A percentile compares a stretch with the other conserved stretches of the same genome.
These are phyloP conservation scores for Trichoderma sp. DNA, from an alignment of 2,329 filamentous ascomycete species.

Conservation along the genomic window DNA sequence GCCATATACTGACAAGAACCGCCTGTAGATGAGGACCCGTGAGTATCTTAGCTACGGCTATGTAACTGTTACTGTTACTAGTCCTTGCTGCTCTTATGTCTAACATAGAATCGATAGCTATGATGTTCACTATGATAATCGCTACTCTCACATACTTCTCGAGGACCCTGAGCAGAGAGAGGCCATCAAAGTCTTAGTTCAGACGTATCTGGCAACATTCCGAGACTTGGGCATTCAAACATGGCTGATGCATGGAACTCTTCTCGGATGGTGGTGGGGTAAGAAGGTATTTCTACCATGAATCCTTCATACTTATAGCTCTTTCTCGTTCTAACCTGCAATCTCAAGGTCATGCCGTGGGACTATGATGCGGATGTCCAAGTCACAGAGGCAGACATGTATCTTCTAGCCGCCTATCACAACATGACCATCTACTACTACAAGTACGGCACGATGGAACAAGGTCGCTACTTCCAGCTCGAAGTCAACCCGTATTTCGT, in stretches of 20 bases:
- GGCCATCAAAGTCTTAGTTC: constrained; percentile 64
- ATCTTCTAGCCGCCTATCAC: constrained; percentile 62
- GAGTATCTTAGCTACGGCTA: not conserved
- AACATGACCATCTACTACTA: constrained; percentile 57
- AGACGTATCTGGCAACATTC: constrained; percentile 70
- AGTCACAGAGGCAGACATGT: constrained; percentile 64
- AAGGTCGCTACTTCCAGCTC: constrained; percentile 47
- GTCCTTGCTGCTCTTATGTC: not conserved
- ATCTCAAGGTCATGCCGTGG: constrained; percentile 65
- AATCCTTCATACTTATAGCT: not conserved
- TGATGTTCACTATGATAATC: constrained; percentile 37
- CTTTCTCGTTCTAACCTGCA: not conserved
- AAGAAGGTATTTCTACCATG: constrained; percentile 38
- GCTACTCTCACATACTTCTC: constrained; percentile 42
- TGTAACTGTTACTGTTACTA: not conserved
- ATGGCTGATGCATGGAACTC: constrained; percentile 82
- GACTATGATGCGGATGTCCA: constrained; percentile 77
- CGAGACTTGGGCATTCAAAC: constrained; percentile 66
- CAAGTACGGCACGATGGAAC: constrained; percentile 38
- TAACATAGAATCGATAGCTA: constrained; percentile 21
- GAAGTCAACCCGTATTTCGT: constrained; percentile 47
- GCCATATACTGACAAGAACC: not conserved
- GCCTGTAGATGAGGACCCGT: constrained; percentile 7
- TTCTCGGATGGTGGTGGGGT: constrained; percentile 88
- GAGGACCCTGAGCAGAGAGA: constrained; percentile 56